Evolutionary conservation across 2,329 filamentous ascomycete species (phyloP).

Genomic region (Botrytis hyacinthi): DNA sequence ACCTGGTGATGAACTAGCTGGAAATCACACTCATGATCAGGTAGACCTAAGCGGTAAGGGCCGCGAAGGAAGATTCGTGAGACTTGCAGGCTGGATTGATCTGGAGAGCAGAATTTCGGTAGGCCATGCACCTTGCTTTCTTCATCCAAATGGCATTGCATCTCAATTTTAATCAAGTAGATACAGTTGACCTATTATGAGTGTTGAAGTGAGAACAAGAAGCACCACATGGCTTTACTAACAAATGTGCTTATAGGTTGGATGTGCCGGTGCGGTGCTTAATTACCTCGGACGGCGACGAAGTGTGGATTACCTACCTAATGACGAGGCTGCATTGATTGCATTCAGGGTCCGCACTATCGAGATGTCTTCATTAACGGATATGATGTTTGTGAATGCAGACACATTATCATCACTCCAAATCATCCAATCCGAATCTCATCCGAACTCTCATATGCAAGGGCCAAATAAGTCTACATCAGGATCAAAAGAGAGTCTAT

Average conservation of each 20-base stretch:
- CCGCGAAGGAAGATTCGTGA: slow-evolving; percentile 62
- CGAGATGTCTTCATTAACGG: slow-evolving; percentile 69
- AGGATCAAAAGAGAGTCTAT: slow-evolving; percentile 76
- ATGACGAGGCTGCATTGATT: slow-evolving; percentile 52
- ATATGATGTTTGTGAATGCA: slow-evolving; percentile 72
- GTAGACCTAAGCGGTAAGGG: slow-evolving; percentile 47
- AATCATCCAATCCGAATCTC: slow-evolving; percentile 77
- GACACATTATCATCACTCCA: slow-evolving; percentile 82
- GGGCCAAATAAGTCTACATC: slow-evolving; percentile 60
- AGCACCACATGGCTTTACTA: background rate
- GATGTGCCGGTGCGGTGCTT: slow-evolving; percentile 86
- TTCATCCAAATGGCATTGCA: background rate
- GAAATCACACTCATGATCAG: slow-evolving; percentile 29
- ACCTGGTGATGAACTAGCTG: slow-evolving; percentile 47
- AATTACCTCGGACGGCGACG: slow-evolving; percentile 70
- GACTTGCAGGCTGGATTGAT: slow-evolving; percentile 68
- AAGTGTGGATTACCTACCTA: slow-evolving; percentile 60
- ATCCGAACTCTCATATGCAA: slow-evolving; percentile 77
- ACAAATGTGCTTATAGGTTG: slow-evolving; percentile 46
- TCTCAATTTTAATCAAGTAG: too few species aligned
- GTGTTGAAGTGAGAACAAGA: background rate
- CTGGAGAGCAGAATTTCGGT: slow-evolving; percentile 71
- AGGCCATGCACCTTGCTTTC: slow-evolving; percentile 29
- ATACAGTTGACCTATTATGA: background rate
- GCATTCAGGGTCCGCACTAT: slow-evolving; percentile 62